Evolutionary conservation across 176 grass and related monocot genomes (phyloP), one percentile per base, ranked within the genome.

Genomic region (Oryza coarctata): DNA sequence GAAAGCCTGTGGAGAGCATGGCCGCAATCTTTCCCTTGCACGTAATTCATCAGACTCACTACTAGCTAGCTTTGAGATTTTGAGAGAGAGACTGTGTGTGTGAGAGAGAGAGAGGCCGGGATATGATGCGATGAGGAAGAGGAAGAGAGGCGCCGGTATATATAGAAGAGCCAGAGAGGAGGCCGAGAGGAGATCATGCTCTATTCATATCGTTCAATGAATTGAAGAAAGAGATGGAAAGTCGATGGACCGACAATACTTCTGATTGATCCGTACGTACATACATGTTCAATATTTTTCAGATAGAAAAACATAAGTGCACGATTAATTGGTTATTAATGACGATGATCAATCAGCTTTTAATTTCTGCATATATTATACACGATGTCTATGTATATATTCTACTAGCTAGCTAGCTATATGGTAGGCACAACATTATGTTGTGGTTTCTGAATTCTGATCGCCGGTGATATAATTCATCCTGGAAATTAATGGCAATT

Each of bases 1-100:
- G 89, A 91, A 94, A 94, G 92, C 92, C 92, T 94, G 92, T 94
- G 92, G 92, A 94, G 87, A 89, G 84, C 86, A 94, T 91, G 76
- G 14, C 74, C 80, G 66, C 36, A 15, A 73, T 88, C 92, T 86
- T 49, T 52, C 47, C 7, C 20, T 52, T n/a, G n/a, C 1, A 20
- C 17, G 15, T 5, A 52, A 52, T 52, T 33, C 32, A 33, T 1
- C 32, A 33, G 32, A 33, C 4, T 4, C 3, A 33, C 4, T 4
- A 33, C 32, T 33, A 33, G 32, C 32, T 33, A 33, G 32, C n/a
- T n/a, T n/a, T n/a, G n/a, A n/a, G n/a, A n/a, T 33, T 4, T 33
- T 33, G 32, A 33, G 32, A 33, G 32, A 33, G 47, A 50, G 17
- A 52, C 17, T 14, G 3, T 45, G 2, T 45, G 49, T 6, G 49